phyloP scores from a whole-genome alignment of 2,329 filamentous ascomycete species.

The Epichloe aotearoae region DNA sequence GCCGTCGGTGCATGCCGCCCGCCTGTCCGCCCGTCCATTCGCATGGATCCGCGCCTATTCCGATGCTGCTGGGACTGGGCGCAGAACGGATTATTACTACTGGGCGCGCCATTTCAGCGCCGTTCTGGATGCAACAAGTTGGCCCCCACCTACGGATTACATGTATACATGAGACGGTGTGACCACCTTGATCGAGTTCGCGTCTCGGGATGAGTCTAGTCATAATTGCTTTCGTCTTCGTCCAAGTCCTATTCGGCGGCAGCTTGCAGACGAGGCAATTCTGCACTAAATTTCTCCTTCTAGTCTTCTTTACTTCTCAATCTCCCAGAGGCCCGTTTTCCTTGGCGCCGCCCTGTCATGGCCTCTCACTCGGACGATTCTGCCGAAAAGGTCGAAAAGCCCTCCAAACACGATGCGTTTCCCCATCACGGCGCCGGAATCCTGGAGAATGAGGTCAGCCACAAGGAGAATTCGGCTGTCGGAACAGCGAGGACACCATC shows the following conservation, averaged over 20 bases:
- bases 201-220: neutral
- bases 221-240: neutral
- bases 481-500: neutral
- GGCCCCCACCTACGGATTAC: neutral
- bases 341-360: neutral
- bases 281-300: neutral
- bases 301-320: neutral
- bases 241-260: no score
- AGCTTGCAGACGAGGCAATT: neutral
- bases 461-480: neutral
- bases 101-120: no score
- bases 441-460: neutral
- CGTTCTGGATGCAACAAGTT: neutral
- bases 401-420: neutral
- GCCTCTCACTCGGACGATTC: neutral
- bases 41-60: no score
- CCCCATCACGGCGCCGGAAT: neutral
- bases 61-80: no score
- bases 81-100: no score
- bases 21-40: no score
- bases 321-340: neutral
- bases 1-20: no score
- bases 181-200: neutral
- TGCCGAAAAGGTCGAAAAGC: neutral
- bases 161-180: neutral